Evolutionary conservation across 495 filamentous ascomycete species (phyloP), one percentile per base, ranked within the genome.

Genomic region (Aspergillus sclerotiicarbonarius): DNA sequence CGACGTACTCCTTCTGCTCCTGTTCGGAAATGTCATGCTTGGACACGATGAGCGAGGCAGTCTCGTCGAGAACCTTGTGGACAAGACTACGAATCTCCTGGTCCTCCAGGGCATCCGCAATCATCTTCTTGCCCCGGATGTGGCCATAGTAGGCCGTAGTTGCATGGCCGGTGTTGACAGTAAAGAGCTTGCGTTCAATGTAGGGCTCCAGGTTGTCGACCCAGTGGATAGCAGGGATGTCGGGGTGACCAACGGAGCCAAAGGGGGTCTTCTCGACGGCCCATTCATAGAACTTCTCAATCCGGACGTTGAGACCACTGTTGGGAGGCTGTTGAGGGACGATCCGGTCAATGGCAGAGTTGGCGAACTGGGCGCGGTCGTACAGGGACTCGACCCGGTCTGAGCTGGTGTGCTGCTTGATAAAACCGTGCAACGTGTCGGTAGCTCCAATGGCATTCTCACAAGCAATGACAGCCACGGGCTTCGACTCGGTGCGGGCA

Each of bases 231-330:
- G 92, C 94, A 53, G 92, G 73, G 70, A 98, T 90, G 35, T 85
- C 74, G 2, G 90, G 91, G 57, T 83, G 83, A 35, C 78, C 78
- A 33, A 74, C 69, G 41, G 81, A 76, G 54, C 83, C 76, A 76
- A 96, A 97, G 0, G 91, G 92, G 3, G 83, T 86, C 66, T 82
- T 71, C 65, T 98, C 94, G 46, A 97, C 92, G 9, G 92, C 94
- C 94, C 94, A 98, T 74, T 98, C 94, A 79, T 88, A 96, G 84
- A 96, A 98, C 74, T 90, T 90, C 82, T 98, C 94, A 58, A 98
- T 92, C 64, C 87, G 90, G 60, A 98, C 94, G 66, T 97, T 88
- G 39, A 97, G 80, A 39, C 91, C 91, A 18, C 83, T 77, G 69
- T 89, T 79, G 29, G 87, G 80, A 59, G 88, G 84, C 77, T 96